Evolutionary conservation across 2,329 filamentous ascomycete genomes (phyloP), one percentile per base, ranked within the genome.

Genomic region (Torrubiella hemipterigena): DNA sequence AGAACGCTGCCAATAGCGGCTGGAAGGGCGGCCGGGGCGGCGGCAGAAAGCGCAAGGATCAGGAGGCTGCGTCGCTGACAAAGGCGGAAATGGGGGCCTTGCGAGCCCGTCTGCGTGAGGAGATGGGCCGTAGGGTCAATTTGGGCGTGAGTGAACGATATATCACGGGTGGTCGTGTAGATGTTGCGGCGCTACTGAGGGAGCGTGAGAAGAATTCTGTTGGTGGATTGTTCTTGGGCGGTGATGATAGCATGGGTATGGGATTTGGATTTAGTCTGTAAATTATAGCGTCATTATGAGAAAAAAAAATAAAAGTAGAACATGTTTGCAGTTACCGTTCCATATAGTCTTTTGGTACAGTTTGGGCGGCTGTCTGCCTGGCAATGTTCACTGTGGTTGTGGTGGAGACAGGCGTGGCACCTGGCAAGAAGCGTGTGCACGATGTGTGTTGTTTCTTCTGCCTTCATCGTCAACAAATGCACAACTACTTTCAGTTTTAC

Each of bases 91-190:
- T 93, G 45, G 73, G 65, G 2, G 69, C 63, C 1, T 54, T 91
- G 51, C 72, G 74, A 42, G 81, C 75, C 0, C 77, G 93, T 56
- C 54, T 96, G 45, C 78, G 72, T 45, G 67, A 71, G 26, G 54
- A 93, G 43, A 54, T 96, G 47, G 63, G 64, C 4, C 71, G 78
- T 53, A 70, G 83, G 36, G 72, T 95, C 34, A 95, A 95, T 48
- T 67, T 85, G 12, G 87, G 89, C 6, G 83, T 94, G 17, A 93
- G 83, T 48, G 84, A 87, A 58, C 72, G 69, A 46, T 96, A 95
- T 54, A 63, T 95, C 38, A 83, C 85, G 0, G 72, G 74, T n/a
- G 83, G 85, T 0, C 64, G 72, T n/a, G 73, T 94, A n/a, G 81
- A 95, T 58, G 65, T 94, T 6, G 78, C 78, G 31, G 67, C 84